These are phyloP conservation scores for Magnusiomyces suaveolens DNA, from an alignment of 1,139 yeast genomes.

Conservation along the genomic window DNA sequence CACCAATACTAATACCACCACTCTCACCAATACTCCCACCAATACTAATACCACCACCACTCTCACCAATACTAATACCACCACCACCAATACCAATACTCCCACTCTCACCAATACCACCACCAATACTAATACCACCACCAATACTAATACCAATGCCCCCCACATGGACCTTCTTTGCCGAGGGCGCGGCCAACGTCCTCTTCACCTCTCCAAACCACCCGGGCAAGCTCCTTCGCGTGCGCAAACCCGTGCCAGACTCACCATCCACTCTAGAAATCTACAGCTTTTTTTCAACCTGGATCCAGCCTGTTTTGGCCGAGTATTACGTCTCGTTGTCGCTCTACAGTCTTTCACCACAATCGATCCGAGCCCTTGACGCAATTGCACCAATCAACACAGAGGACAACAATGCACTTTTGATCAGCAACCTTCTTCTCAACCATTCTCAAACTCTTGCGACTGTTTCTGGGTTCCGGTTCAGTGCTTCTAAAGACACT, in stretches of 20 bases:
- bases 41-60: no score
- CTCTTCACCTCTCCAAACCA: slow-evolving; percentile 15
- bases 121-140: background rate
- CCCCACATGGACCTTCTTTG: slow-evolving; percentile 20
- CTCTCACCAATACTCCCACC: no score
- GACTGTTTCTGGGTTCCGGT: background rate
- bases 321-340: slow-evolving; percentile 13
- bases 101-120: background rate
- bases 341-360: slow-evolving; percentile 5
- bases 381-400: slow-evolving; percentile 8
- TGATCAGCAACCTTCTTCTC: slow-evolving; percentile 16
- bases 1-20: no score
- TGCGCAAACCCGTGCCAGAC: slow-evolving; percentile 19
- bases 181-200: slow-evolving; percentile 26
- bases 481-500: background rate
- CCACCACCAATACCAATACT: no score
- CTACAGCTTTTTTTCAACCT: slow-evolving; percentile 13
- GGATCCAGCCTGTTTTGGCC: slow-evolving; percentile 16
- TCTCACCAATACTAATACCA: no score
- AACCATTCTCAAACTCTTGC: background rate
- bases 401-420: slow-evolving; percentile 17
- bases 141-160: background rate
- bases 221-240: slow-evolving; percentile 19
- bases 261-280: slow-evolving; percentile 17
- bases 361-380: slow-evolving; percentile 4